phyloP scores from a whole-genome alignment of 2,329 filamentous ascomycete genomes.

The Diaporthe batatas region DNA sequence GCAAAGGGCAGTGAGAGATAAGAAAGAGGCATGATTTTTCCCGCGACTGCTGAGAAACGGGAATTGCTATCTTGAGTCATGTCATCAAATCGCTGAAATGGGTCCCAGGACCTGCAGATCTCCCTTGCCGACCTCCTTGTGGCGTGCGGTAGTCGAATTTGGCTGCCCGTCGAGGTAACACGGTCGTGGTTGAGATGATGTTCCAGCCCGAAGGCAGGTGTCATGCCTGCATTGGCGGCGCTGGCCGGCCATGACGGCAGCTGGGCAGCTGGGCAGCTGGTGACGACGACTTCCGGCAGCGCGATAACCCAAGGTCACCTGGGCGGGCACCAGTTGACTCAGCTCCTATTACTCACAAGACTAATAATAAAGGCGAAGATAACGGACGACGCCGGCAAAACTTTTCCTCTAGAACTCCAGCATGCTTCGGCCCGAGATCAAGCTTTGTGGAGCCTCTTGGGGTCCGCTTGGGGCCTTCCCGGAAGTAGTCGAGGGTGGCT shows the following conservation, averaged over 20 bases:
- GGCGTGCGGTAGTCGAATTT: background rate
- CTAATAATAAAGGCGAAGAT: conserved; percentile 14
- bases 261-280: conserved; percentile 2
- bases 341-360: background rate
- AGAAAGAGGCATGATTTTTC: conserved; percentile 11
- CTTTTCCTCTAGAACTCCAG: conserved; percentile 11
- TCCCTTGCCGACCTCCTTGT: background rate
- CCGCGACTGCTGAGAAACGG: conserved; percentile 27
- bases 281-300: conserved; percentile 4
- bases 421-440: conserved; percentile 23
- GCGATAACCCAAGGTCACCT: background rate
- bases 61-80: conserved; percentile 29
- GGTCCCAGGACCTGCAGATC: background rate
- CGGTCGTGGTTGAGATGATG: conserved; percentile 15
- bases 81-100: conserved; percentile 16
- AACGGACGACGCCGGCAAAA: conserved; percentile 27
- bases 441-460: conserved; percentile 23
- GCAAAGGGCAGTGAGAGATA: conserved; percentile 21
- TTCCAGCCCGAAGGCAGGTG: conserved; percentile 6
- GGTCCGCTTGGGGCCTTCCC: background rate
- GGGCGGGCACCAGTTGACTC: too few relatives aligned
- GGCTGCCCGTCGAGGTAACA: background rate
- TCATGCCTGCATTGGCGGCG: conserved; percentile 7
- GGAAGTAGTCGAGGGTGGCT: background rate
- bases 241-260: background rate